A percentile compares a stretch with the other conserved stretches of the same genome.
Evolutionary conservation across 768 basidiomycete species (phyloP).

Genomic region (Phlebiopsis flavidoalba): DNA sequence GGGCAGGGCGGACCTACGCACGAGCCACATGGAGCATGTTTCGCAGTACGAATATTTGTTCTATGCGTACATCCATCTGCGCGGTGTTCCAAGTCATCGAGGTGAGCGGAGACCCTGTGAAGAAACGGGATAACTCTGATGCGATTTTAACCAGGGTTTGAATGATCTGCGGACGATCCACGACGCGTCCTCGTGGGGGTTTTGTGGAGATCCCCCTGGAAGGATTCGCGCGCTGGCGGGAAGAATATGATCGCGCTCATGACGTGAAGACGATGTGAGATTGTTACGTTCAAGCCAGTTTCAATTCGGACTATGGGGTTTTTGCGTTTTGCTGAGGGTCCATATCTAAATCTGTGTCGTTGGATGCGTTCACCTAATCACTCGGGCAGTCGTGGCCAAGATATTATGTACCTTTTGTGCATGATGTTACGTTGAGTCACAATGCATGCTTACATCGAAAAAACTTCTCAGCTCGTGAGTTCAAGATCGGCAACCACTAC

Average conservation of each 20-base stretch:
- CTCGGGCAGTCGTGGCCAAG: no score
- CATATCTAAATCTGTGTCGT: no score
- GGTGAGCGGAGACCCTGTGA: slow-evolving; percentile 18
- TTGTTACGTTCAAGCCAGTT: background rate
- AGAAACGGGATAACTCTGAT: background rate
- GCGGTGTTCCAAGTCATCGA: slow-evolving; percentile 33
- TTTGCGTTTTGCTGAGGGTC: no score
- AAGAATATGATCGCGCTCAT: slow-evolving; percentile 28
- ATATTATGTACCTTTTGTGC: no score
- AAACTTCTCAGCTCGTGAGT: no score
- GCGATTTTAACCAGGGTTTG: slow-evolving; percentile 22
- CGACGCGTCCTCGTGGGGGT: slow-evolving; percentile 33
- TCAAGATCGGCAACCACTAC: background rate
- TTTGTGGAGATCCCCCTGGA: slow-evolving; percentile 35
- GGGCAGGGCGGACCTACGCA: background rate
- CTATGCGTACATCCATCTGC: slow-evolving; percentile 34
- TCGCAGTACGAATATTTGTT: slow-evolving; percentile 31
- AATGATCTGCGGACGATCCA: slow-evolving; percentile 34
- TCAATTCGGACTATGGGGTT: background rate
- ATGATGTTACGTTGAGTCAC: no score
- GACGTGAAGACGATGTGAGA: background rate
- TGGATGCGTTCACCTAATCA: no score
- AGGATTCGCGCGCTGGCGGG: slow-evolving; percentile 35
- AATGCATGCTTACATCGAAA: no score
- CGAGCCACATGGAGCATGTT: slow-evolving; percentile 13